Base-by-base conservation (phyloP, 768 basidiomycete species). In the Chlorophyllum brunneum region DNA sequence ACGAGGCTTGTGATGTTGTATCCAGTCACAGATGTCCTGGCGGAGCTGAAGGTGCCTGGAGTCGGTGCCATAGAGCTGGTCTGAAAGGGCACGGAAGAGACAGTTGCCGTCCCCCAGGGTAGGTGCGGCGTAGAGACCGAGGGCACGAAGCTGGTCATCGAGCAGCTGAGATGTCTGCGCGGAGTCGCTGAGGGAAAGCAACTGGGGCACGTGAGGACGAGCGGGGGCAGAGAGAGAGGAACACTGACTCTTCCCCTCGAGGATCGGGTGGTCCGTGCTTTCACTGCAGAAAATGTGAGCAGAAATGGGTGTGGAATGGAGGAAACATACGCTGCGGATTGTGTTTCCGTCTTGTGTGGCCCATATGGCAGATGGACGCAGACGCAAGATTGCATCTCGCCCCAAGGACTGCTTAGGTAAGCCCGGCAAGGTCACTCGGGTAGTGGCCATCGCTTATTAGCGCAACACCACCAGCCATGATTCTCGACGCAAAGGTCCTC, bases 81-180 rank as follows among this genome's bases (percentile, higher is more conserved):
- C 93, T 40, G 86, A 85, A 49, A 95, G 76, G 0, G 93, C 91
- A 40, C 92, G 85, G 69, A 95, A 97, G 57, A 97, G 81, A 68
- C 93, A 97, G 70, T 95, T 95, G 41, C 94, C 93, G 67, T 95
- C 89, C 45, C 91, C 92, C 37, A 91, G 67, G 15, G 89, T 95
- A 57, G 82, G 76, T 2, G 89, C 88, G n/a, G 92, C 86, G 65
- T 95, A 95, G 7, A 95, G 75, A 2, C 92, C 91, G 47, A 92
- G 71, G 4, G 82, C 75, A 43, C 82, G 80, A 33, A 95, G 82
- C 69, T 94, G 90, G 48, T 76, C 72, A 5, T 75, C 81, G 57
- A 95, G 83, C 45, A 76, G 78, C 52, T 79, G 78, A 18, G 81
- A 82, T 65, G 81, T 87, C 60, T 81, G 73, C 34, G 74, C 74